Evolutionary conservation across 129 eudicot species (phyloP), one percentile per base, ranked within the genome.

Genomic region (Flaveria ramosissima): DNA sequence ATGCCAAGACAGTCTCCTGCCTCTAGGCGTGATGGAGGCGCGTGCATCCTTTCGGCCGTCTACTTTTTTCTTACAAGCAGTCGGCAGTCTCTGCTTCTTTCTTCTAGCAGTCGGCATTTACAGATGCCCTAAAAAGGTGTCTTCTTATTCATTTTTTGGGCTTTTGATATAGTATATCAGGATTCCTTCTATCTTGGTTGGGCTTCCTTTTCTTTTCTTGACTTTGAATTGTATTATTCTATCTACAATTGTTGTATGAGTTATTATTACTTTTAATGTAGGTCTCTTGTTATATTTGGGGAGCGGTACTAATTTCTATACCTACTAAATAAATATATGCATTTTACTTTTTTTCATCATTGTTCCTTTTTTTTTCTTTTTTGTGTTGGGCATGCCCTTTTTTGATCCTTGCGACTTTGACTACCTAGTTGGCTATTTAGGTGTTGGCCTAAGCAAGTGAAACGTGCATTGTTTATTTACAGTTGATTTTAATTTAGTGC

Each of bases 361-460:
- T 16, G 6, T 8, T 51, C 56, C 14, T 15, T 15, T 51, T 4
- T 51, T 4, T 50, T n/a, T 15, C 4, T 51, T 4, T 51, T 4
- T 16, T 51, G 19, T 15, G 8, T 51, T 15, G 19, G 19, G 56
- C 56, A 12, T 14, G 19, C 20, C 20, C 7, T 51, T 51, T 51
- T 5, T 51, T 51, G 20, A 1, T 7, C 57, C 57, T 51, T 51
- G 59, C n/a, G 10, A 52, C 23, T 52, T 50, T 50, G 55, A 50
- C 55, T 52, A 52, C 21, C 11, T 52, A 16, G 59, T 12, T 10
- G 16, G n/a, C 43, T 15, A 48, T 74, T 81, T 50, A 66, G 52
- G 21, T 81, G 45, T 68, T 74, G 21, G 70, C 30, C 46, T 81
- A 66, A 47, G 42, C 23, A 14, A 60, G 73, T 52, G 48, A 76